Evolutionary conservation across 169 alveolate genomes (phyloP), one percentile per base, ranked within the genome.

Genomic region (Plasmodium coatneyi): DNA sequence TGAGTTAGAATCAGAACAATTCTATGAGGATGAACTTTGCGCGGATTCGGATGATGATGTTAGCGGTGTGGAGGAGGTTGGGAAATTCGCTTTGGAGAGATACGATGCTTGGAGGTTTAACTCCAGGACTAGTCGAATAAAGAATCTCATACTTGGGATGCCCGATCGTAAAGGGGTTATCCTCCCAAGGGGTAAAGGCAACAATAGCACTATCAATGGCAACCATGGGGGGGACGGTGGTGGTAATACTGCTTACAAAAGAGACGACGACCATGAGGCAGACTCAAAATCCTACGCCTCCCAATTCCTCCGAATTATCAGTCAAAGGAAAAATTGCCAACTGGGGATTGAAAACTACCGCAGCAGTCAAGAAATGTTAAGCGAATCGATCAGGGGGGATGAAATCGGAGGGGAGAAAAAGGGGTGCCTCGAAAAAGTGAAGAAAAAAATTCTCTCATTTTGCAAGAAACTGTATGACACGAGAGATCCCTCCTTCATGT

Each of bases 1-100:
- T 89, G 91, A 79, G 22, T 79, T 89, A 79, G 94, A 89, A 89
- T 56, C 72, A 72, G 92, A 70, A 19, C 78, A 72, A 79, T 12
- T 39, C 36, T 16, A 25, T 54, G 94, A 43, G 12, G 86, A 89
- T 41, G 46, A 30, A 49, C 28, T 78, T 46, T 39, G 39, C 25
- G 36, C 43, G 19, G 41, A 56, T 0, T 46, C 82, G 0, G 71
- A 89, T 60, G 66, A 74, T 9, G 82, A 54, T 28, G 28, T n/a
- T 14, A 79, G 82, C 22, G 83, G 71, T 56, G 71, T 89, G 30
- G 94, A 89, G 66, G 93, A 84, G 43, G 71, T 83, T n/a, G 83
- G 79, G 41, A 79, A 49, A 0, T 86, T 43, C 52, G 41, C 41
- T 32, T 22, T 83, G 43, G 82, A n/a, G 72, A 32, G 52, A 83